Evolutionary conservation across 768 basidiomycete genomes (phyloP).

Genomic region (Serendipita sp.): DNA sequence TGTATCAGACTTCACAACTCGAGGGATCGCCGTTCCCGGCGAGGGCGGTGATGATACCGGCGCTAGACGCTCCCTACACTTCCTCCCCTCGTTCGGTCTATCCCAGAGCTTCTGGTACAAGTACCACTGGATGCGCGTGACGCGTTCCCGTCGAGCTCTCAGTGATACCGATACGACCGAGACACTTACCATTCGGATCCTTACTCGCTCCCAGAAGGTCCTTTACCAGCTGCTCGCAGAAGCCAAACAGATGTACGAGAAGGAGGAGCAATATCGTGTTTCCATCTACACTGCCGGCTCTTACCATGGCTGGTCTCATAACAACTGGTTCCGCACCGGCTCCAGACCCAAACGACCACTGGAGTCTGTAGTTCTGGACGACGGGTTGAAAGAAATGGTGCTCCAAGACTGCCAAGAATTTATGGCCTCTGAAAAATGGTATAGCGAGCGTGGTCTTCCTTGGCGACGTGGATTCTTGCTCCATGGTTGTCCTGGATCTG

Average conservation of each 20-base stretch:
- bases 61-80: constrained; percentile 5
- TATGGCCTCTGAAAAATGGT: constrained; percentile 53
- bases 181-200: constrained; percentile 22
- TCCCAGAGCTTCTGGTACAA: constrained; percentile 11
- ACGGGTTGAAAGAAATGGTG: constrained; percentile 36
- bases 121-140: constrained; percentile 10
- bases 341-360: constrained; percentile 49
- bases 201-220: constrained; percentile 29
- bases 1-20: not conserved
- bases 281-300: constrained; percentile 28
- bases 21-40: not conserved
- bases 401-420: constrained; percentile 59
- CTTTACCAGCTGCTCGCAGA: constrained; percentile 39
- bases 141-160: constrained; percentile 8
- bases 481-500: constrained; percentile 20
- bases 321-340: constrained; percentile 37
- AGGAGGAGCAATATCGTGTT: constrained; percentile 36
- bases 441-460: constrained; percentile 54
- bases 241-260: constrained; percentile 34
- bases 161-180: constrained; percentile 7
- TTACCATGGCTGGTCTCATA: constrained; percentile 12
- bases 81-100: constrained; percentile 10
- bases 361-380: constrained; percentile 49
- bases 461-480: constrained; percentile 70
- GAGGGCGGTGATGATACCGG: not conserved